Conservation (phyloP, 1,284 basidiomycete species). For the Gomphus bonarii region DNA sequence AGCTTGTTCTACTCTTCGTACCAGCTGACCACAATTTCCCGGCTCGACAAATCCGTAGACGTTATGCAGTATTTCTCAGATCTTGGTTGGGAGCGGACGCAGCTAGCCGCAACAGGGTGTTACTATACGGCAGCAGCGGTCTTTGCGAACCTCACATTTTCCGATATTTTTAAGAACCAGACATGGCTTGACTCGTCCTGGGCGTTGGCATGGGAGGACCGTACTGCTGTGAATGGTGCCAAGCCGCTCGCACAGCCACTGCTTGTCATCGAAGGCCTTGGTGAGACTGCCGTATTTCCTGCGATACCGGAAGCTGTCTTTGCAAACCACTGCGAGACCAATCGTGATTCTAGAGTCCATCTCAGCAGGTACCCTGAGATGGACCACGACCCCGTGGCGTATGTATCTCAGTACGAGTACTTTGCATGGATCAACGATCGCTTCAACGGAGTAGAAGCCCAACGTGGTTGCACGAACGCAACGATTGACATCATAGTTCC, state of each 20-base stretch:
- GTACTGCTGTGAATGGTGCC: constrained; percentile 2
- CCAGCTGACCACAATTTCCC: constrained; percentile 1
- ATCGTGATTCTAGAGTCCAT: constrained; percentile 1
- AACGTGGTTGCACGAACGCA: neutral
- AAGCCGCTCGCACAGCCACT: constrained; percentile 1
- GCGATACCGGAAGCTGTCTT: constrained; percentile 3
- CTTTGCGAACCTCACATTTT: constrained; percentile 6
- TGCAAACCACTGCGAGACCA: neutral
- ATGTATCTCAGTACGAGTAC: constrained; percentile 2
- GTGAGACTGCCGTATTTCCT: constrained; percentile 1
- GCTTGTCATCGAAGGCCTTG: constrained; percentile 4
- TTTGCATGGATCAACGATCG: constrained; percentile 8
- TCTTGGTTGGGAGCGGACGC: neutral
- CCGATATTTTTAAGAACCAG: constrained; percentile 2
- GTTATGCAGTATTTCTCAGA: neutral
- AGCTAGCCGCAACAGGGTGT: constrained; percentile 4
- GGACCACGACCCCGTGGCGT: constrained; percentile 6
- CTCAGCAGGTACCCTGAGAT: constrained; percentile 7
- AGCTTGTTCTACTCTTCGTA: constrained; percentile 4
- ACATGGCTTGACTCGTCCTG: constrained; percentile 3
- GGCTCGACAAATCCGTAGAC: constrained; percentile 4
- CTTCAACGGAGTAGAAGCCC: neutral
- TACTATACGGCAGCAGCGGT: neutral
- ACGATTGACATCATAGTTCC: neutral
- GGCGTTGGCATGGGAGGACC: constrained; percentile 5